Conservation (phyloP, 1,139 yeast genomes). For the Debaryomycetaceae sp. region DNA sequence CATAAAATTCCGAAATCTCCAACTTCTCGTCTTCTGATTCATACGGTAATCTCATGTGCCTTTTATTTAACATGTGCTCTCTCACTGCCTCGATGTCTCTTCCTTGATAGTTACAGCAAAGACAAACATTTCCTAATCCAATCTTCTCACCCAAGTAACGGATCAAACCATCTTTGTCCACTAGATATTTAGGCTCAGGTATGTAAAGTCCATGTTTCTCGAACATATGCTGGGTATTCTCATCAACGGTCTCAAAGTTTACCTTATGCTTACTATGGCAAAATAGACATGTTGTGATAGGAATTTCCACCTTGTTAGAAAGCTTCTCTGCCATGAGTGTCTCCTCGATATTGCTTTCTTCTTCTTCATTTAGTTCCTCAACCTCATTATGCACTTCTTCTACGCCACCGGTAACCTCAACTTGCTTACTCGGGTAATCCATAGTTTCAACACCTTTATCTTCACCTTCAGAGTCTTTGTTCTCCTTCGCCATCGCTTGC, state of each 20-base stretch:
- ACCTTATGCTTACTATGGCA: conserved; percentile 52
- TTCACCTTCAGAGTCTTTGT: conserved; percentile 7
- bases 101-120: conserved; percentile 83
- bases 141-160: conserved; percentile 76
- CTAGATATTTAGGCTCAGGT: conserved; percentile 74
- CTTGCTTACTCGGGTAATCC: conserved; percentile 12
- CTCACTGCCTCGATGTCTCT: conserved; percentile 79
- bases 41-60: conserved; percentile 87
- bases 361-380: conserved; percentile 17
- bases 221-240: conserved; percentile 74
- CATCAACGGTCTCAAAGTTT: conserved; percentile 45
- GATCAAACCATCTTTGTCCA: conserved; percentile 68
- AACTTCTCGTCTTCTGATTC: conserved; percentile 78
- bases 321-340: conserved; percentile 53
- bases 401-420: conserved; percentile 15
- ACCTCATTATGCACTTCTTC: background rate
- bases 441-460: conserved; percentile 7
- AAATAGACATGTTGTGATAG: conserved; percentile 74
- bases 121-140: conserved; percentile 81
- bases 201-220: conserved; percentile 76
- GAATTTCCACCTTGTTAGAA: conserved; percentile 62
- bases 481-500: conserved; percentile 38
- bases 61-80: conserved; percentile 82
- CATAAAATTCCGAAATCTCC: conserved; percentile 80
- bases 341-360: conserved; percentile 48